Conservation (phyloP, 176 grass and related monocot species). For the Musa itinerans region DNA sequence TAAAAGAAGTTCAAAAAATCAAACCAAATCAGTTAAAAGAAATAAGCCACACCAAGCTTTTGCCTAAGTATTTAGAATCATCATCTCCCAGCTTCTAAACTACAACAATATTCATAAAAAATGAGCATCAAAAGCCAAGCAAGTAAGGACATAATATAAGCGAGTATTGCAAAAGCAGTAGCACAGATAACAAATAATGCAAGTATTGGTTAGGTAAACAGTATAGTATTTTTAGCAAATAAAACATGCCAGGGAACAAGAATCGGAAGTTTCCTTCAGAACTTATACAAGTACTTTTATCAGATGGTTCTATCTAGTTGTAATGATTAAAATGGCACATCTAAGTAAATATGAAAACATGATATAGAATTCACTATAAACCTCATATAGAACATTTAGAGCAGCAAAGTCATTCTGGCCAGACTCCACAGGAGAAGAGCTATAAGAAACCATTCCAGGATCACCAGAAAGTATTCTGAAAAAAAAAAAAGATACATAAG, state of each 20-base stretch:
- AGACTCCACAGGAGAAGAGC: slow-evolving; percentile 61
- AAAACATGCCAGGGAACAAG: too few relatives aligned
- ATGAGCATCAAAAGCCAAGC: too few relatives aligned
- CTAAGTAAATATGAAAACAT: background rate
- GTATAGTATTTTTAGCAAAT: too few relatives aligned
- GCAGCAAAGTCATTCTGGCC: slow-evolving; percentile 55
- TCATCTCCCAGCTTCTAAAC: background rate
- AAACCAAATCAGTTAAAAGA: background rate
- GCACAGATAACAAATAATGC: too few relatives aligned
- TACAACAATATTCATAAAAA: background rate
- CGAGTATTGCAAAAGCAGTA: background rate
- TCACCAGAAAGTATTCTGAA: slow-evolving; percentile 93
- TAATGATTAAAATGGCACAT: background rate
- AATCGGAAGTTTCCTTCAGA: background rate
- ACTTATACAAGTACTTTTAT: background rate
- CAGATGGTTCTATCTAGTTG: background rate
- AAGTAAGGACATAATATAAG: background rate
- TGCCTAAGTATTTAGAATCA: background rate
- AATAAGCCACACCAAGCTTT: background rate
- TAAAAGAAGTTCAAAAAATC: slow-evolving; percentile 20
- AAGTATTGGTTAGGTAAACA: too few relatives aligned
- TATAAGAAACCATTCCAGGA: slow-evolving; percentile 56
- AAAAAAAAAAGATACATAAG: slow-evolving; percentile 5
- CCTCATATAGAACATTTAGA: slow-evolving; percentile 49
- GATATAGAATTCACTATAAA: slow-evolving; percentile 29